Evolutionary conservation across 2,329 filamentous ascomycete genomes (phyloP).

Genomic region (Cryphonectria parasitica): DNA sequence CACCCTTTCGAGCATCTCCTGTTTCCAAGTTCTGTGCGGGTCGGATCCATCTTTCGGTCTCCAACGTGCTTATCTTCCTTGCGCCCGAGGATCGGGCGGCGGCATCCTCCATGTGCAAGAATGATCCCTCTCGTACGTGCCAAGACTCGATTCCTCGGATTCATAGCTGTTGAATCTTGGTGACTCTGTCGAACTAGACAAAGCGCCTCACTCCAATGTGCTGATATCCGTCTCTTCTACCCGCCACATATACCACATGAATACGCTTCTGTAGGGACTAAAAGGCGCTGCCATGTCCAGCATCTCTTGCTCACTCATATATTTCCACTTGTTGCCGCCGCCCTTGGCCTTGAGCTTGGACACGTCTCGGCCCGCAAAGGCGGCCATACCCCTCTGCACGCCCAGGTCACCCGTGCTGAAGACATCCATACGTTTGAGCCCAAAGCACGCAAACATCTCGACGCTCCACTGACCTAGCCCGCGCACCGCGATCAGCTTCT

Average conservation of each 20-base stretch:
- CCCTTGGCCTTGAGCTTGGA: slow-evolving; percentile 81
- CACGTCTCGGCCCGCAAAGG: slow-evolving; percentile 81
- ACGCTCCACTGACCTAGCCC: slow-evolving; percentile 90
- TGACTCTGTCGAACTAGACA: not conserved
- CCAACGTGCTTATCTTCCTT: not conserved
- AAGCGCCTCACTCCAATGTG: slow-evolving; percentile 51
- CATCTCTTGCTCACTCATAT: slow-evolving; percentile 96
- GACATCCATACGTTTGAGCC: slow-evolving; percentile 91
- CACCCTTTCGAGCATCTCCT: not conserved
- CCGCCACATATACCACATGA: slow-evolving; percentile 99
- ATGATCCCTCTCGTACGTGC: not conserved
- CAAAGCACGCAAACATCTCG: slow-evolving; percentile 98
- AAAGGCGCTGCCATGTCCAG: slow-evolving; percentile 78
- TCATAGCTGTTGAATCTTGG: not conserved
- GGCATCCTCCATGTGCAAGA: not conserved
- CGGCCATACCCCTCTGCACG: slow-evolving; percentile 92
- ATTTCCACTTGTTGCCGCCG: slow-evolving; percentile 84
- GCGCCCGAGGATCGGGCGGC: not conserved
- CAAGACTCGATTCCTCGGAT: not conserved
- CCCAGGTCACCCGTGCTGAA: slow-evolving; percentile 92
- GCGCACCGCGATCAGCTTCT: slow-evolving; percentile 80
- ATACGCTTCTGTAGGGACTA: slow-evolving; percentile 83
- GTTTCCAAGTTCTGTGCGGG: not conserved
- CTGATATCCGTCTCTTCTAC: slow-evolving; percentile 78
- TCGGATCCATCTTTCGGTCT: not conserved